Base-by-base conservation (phyloP, 164 flowering plant genomes). In the Aristolochia contorta region DNA sequence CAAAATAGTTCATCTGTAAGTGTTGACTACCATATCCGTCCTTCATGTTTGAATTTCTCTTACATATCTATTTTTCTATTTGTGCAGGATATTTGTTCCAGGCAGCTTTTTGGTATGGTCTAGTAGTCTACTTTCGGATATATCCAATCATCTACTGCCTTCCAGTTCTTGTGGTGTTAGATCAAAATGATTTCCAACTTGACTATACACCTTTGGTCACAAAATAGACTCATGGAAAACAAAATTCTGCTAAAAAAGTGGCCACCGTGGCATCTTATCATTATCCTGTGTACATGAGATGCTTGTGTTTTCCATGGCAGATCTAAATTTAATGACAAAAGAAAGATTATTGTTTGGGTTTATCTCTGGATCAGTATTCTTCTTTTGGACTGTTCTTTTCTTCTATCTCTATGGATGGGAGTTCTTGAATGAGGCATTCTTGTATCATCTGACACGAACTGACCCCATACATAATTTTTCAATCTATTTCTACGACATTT, bases 401-500 rank as follows among this genome's bases (percentile, higher is more conserved):
- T 93, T 75, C 67, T 79, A 74, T 67, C 71, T 87, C 46, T 90
- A 87, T 66, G 80, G 86, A 65, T 82, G 90, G 87, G 91, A 83
- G 54, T 93, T 86, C 77, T 67, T 93, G 67, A 72, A 93, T 33
- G 98, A 93, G 75, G 96, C 98, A 8, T 74, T 92, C 67, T 71
- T 89, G 0, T 90, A 87, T 72, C 97, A 90, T 79, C 90, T 93
- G 37, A 87, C 96, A 14, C 94, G 96, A 15, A 86, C 97, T n/a
- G 98, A 93, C 70, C 97, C 97, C 63, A 88, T 97, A 54, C 98
- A 93, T 71, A 93, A 93, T 65, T 93, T 90, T 68, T 93, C 94
- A 6, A 83, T 93, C 51, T 93, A 93, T 69, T 93, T 93, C 70
- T 93, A 93, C 66, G 92, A 87, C 76, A 85, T 90, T 55, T 93